Percentiles rank a stretch among this genome's conserved stretches.
Evolutionary conservation across 2,329 filamentous ascomycete genomes (phyloP).

Genomic region (Claviceps sp.): DNA sequence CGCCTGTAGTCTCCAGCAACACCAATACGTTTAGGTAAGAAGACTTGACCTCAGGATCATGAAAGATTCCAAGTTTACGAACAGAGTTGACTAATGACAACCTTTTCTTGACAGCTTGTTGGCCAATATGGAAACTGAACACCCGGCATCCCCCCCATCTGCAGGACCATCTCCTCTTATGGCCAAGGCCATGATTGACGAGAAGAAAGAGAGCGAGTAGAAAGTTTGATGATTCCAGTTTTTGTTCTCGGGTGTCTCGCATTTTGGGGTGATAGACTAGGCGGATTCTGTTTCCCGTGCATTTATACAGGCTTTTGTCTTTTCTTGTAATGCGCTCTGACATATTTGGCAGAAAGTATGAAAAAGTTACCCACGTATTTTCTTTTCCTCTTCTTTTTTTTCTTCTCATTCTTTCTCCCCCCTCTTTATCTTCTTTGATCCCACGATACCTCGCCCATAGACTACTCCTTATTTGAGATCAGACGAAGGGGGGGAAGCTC

Average conservation of each 20-base stretch:
- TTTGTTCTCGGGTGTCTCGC: slow-evolving; percentile 23
- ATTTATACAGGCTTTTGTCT: slow-evolving; percentile 31
- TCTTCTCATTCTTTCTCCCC: not conserved
- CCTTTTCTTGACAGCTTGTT: slow-evolving; percentile 31
- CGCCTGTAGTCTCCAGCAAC: slow-evolving; percentile 44
- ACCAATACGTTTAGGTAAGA: slow-evolving; percentile 90
- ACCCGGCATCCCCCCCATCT: slow-evolving; percentile 57
- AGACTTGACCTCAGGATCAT: not conserved
- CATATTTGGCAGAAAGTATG: slow-evolving; percentile 28
- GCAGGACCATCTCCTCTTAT: slow-evolving; percentile 52
- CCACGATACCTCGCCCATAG: slow-evolving; percentile 39
- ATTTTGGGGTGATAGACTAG: slow-evolving; percentile 39
- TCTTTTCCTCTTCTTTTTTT: no score
- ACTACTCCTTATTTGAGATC: slow-evolving; percentile 19
- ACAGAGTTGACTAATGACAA: not conserved
- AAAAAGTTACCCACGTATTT: slow-evolving; percentile 32
- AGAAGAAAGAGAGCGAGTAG: slow-evolving; percentile 39
- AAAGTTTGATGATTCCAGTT: slow-evolving; percentile 18
- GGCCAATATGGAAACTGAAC: slow-evolving; percentile 47
- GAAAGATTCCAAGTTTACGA: no score
- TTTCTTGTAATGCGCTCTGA: slow-evolving; percentile 4
- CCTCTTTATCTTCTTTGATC: slow-evolving; percentile 13
- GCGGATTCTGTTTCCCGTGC: slow-evolving; percentile 30
- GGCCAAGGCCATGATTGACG: slow-evolving; percentile 47
- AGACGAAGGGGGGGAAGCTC: slow-evolving; percentile 12